Evolutionary conservation across 1,139 yeast species (phyloP).

Genomic region (Geotrichum siamense): DNA sequence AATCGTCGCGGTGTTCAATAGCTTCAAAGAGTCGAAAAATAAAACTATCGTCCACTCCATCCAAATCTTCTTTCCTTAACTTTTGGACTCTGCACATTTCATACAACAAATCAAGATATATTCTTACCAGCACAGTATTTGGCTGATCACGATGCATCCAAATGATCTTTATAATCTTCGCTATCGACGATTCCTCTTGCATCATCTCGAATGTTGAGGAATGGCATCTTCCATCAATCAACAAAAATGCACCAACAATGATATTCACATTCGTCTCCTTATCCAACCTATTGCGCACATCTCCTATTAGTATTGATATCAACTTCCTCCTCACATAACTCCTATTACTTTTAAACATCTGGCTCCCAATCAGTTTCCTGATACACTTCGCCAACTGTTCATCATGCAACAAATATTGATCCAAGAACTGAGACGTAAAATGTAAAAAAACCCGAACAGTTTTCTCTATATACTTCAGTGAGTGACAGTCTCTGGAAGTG

Average conservation of each 20-base stretch:
- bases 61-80: constrained; percentile 40
- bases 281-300: too few species aligned
- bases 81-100: constrained; percentile 48
- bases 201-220: constrained; percentile 40
- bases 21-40: constrained; percentile 48
- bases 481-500: constrained; percentile 26
- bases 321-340: constrained; percentile 31
- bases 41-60: constrained; percentile 45
- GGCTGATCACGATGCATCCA: constrained; percentile 25
- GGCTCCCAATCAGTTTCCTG: constrained; percentile 27
- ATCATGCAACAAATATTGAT: constrained; percentile 29
- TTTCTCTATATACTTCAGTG: constrained; percentile 24
- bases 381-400: constrained; percentile 32
- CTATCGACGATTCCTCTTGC: constrained; percentile 46
- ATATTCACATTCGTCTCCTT: constrained; percentile 27
- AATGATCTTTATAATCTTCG: constrained; percentile 37
- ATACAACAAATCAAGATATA: constrained; percentile 46
- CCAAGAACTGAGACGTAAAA: constrained; percentile 29
- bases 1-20: constrained; percentile 45
- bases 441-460: constrained; percentile 26
- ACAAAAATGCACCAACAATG: constrained; percentile 44
- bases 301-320: constrained; percentile 22
- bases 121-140: constrained; percentile 30
- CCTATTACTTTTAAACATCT: constrained; percentile 26
- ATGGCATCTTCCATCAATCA: constrained; percentile 43